Evolutionary conservation across 805 yeast genomes (phyloP), one percentile per base, ranked within the genome.

Genomic region (Spathaspora arborariae): DNA sequence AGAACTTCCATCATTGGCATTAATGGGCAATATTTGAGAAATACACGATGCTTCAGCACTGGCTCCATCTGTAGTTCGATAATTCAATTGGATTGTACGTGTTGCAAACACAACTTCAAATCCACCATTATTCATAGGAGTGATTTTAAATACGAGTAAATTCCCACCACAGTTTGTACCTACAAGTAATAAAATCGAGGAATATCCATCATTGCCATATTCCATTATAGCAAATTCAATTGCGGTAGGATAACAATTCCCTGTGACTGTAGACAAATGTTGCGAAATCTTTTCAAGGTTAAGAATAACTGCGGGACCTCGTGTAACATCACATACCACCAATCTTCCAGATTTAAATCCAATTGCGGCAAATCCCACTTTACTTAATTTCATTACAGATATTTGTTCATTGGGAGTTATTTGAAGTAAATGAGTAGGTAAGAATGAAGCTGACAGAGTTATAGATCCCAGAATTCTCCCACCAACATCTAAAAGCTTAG

Each of bases 331-430:
- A 48, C 91, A 68, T 0, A 92, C 81, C 2, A 84, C 65, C 15
- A 92, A 51, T 30, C 80, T 74, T n/a, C 98, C 97, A 11, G 82
- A 76, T 40, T 76, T 76, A 61, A 85, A 89, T 0, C 87, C 96
- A 37, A 88, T 70, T 0, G 86, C 94, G 7, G 85, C 87, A 67
- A 94, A 91, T 0, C 97, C 97, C 42, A 89, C 73, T 51, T 84
- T 78, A 50, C 91, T 83, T 62, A 86, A 78, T 45, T 77, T 74
- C 42, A 91, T 50, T 1, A 87, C 78, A 0, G 91, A 71, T 8
- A 87, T 82, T 26, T 52, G 49, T 21, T 68, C 71, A 19, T 33
- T 30, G 0, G 82, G 80, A 13, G 55, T 55, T 2, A 64, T 35
- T 21, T 53, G 58, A 45, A 72, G 50, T 41, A 72, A 51, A 19